Conservation (phyloP, 352 stramenopile genomes). For the Phytophthora tubulina region DNA sequence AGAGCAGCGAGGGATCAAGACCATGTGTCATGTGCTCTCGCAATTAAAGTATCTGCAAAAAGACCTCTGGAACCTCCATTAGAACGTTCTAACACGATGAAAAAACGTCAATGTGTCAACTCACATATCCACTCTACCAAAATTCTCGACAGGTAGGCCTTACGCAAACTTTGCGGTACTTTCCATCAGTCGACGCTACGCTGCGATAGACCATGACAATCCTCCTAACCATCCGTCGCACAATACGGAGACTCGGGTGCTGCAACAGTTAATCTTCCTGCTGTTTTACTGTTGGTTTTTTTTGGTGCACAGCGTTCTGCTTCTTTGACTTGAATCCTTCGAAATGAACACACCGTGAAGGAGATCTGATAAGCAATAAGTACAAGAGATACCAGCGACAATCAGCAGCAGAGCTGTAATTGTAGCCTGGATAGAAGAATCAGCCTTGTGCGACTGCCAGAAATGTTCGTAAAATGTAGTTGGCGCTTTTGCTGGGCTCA, state of each 20-base stretch:
- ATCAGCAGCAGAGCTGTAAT: slow-evolving; percentile 20
- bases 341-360: slow-evolving; percentile 14
- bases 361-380: slow-evolving; percentile 18
- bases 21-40: slow-evolving; percentile 42
- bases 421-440: slow-evolving; percentile 6
- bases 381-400: slow-evolving; percentile 32
- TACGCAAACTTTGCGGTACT: slow-evolving; percentile 45
- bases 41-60: slow-evolving; percentile 40
- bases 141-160: too few species aligned
- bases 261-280: neutral
- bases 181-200: slow-evolving; percentile 26
- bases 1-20: slow-evolving; percentile 31
- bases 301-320: neutral
- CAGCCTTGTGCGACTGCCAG: slow-evolving; percentile 17
- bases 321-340: neutral
- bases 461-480: slow-evolving; percentile 48
- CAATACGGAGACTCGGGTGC: neutral
- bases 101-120: neutral
- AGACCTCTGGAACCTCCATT: slow-evolving; percentile 44
- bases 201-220: slow-evolving; percentile 19
- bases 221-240: neutral
- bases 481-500: slow-evolving; percentile 43
- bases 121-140: too few species aligned
- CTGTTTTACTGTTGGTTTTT: neutral
- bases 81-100: slow-evolving; percentile 32